These are phyloP conservation scores for Bipolaris zeicola DNA, from an alignment of 2,329 filamentous ascomycete genomes.

Conservation along the genomic window DNA sequence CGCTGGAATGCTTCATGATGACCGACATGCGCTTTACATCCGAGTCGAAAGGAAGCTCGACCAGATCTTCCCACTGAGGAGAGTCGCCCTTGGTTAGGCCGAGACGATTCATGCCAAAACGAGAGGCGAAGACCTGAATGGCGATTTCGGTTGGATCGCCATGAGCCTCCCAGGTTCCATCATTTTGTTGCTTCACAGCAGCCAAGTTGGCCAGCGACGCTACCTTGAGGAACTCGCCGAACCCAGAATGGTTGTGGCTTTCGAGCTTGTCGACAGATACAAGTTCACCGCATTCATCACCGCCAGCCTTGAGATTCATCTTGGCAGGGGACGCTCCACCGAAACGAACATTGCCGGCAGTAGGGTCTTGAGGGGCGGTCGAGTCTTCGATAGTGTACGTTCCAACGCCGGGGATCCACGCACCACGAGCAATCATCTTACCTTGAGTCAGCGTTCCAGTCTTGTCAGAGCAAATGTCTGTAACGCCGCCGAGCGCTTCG, in stretches of 20 bases:
- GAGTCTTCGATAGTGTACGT: slow-evolving; percentile 47
- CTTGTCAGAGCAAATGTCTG: slow-evolving; percentile 44
- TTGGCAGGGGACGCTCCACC: slow-evolving; percentile 29
- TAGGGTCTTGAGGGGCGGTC: slow-evolving; percentile 44
- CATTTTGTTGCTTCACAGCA: slow-evolving; percentile 54
- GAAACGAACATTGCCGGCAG: slow-evolving; percentile 37
- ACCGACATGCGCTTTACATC: slow-evolving; percentile 79
- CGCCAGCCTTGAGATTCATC: slow-evolving; percentile 34
- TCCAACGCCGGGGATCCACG: slow-evolving; percentile 46
- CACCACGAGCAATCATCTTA: slow-evolving; percentile 47
- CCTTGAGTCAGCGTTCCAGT: slow-evolving; percentile 45
- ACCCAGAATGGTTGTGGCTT: slow-evolving; percentile 23
- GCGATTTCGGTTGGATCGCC: slow-evolving; percentile 68
- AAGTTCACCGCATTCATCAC: slow-evolving; percentile 18
- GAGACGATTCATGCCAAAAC: slow-evolving; percentile 68
- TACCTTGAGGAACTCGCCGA: slow-evolving; percentile 45
- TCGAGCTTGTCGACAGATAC: slow-evolving; percentile 29
- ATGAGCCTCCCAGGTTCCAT: slow-evolving; percentile 47
- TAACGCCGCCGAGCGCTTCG: slow-evolving; percentile 46
- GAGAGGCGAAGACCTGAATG: slow-evolving; percentile 73
- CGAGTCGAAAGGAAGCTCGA: slow-evolving; percentile 76
- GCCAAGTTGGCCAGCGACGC: slow-evolving; percentile 58
- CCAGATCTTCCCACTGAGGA: slow-evolving; percentile 50
- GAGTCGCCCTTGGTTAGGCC: slow-evolving; percentile 52
- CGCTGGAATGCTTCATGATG: slow-evolving; percentile 58